A percentile compares a stretch with the other conserved stretches of the same genome.
Conservation (phyloP, 2,329 filamentous ascomycete genomes). For the Colletotrichum sp. region DNA sequence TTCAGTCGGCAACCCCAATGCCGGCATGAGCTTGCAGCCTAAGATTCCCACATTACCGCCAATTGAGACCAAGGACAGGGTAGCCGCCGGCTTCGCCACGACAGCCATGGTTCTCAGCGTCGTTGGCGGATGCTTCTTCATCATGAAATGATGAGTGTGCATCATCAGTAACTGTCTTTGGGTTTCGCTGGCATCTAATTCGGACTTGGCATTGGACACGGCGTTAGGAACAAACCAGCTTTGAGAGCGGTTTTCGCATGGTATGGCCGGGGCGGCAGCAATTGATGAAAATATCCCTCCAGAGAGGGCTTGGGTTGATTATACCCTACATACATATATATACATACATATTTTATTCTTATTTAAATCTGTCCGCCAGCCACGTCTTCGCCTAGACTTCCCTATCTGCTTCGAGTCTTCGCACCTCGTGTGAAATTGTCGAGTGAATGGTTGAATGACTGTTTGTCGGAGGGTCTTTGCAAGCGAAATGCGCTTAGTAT, state of each 20-base stretch:
- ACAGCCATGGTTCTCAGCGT: conserved; percentile 53
- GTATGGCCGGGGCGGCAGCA: background rate
- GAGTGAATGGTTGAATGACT: background rate
- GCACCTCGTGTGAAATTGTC: background rate
- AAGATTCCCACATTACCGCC: conserved; percentile 34
- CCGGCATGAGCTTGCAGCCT: conserved; percentile 37
- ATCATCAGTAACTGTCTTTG: background rate
- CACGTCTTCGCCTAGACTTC: background rate
- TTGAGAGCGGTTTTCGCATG: conserved; percentile 13
- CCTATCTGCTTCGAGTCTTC: background rate
- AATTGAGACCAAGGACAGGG: conserved; percentile 56
- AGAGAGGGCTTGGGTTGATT: background rate
- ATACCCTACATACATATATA: background rate
- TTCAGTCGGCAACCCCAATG: conserved; percentile 54
- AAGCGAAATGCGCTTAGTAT: background rate
- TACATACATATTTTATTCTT: background rate
- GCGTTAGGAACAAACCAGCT: conserved; percentile 1
- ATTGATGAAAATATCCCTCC: background rate
- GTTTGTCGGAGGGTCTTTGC: background rate
- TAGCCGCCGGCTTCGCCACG: conserved; percentile 62
- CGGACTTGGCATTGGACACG: background rate
- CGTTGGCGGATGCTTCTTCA: conserved; percentile 54
- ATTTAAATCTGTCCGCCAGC: background rate
- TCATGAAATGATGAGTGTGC: conserved; percentile 39
- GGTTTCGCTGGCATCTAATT: background rate